A percentile compares a stretch with the other conserved stretches of the same genome.
These are phyloP conservation scores for Hirsutella minnesotensis DNA, from an alignment of 2,329 filamentous ascomycete genomes.

Conservation along the genomic window DNA sequence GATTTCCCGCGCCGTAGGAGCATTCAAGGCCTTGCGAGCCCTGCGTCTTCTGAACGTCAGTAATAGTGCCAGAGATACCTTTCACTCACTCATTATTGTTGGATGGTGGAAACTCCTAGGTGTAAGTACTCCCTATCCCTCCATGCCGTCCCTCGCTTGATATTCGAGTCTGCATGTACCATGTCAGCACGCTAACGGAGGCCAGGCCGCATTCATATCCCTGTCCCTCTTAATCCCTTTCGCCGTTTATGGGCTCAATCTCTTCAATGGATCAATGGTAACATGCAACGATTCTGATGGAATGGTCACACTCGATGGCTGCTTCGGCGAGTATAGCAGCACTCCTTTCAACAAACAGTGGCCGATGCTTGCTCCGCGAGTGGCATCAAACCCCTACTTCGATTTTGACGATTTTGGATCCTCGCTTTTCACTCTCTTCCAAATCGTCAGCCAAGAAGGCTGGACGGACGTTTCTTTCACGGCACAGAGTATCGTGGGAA, in stretches of 20 bases:
- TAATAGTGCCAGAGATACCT: slow-evolving; percentile 88
- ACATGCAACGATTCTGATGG: slow-evolving; percentile 57
- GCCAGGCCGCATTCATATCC: slow-evolving; percentile 74
- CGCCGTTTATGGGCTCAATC: slow-evolving; percentile 86
- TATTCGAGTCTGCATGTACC: too few species aligned
- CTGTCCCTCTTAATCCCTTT: slow-evolving; percentile 91
- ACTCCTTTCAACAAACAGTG: slow-evolving; percentile 63
- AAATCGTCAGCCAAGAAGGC: slow-evolving; percentile 97
- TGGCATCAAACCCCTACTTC: slow-evolving; percentile 71
- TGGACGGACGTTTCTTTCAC: slow-evolving; percentile 91
- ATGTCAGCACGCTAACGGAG: slow-evolving; percentile 6
- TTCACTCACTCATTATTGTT: slow-evolving; percentile 89
- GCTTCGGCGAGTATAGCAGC: slow-evolving; percentile 72
- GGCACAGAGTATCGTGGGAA: slow-evolving; percentile 69
- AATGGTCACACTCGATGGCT: slow-evolving; percentile 54
- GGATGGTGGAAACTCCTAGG: slow-evolving; percentile 91
- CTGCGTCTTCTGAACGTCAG: slow-evolving; percentile 88
- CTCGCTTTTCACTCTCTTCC: slow-evolving; percentile 90
- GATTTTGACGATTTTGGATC: slow-evolving; percentile 93
- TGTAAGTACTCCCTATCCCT: slow-evolving; percentile 29
- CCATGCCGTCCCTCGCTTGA: too few species aligned
- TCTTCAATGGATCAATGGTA: slow-evolving; percentile 76
- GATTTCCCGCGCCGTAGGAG: slow-evolving; percentile 82
- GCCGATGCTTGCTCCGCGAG: slow-evolving; percentile 72
- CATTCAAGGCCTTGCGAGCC: slow-evolving; percentile 92